Base-by-base conservation (phyloP, 768 basidiomycete species). In the Trametes maxima region DNA sequence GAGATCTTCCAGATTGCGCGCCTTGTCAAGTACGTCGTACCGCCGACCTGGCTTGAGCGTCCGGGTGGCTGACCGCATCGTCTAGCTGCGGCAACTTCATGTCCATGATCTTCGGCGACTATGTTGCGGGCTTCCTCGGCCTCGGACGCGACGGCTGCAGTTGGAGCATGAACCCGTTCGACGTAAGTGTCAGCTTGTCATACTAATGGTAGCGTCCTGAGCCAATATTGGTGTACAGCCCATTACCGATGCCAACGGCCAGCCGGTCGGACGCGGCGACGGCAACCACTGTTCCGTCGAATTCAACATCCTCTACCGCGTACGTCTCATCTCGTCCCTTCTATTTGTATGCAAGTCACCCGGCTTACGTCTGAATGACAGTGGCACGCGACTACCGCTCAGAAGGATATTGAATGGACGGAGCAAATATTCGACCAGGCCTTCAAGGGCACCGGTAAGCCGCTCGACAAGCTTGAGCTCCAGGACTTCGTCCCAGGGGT, bases 281-380 rank as follows among this genome's bases (percentile, higher is more conserved):
- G 92, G 92, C 51, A 93, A 93, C 67, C 85, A 83, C 39, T 83
- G 85, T 59, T 90, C 90, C 0, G 70, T 91, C 36, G 92, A 93
- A 73, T 92, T 93, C 77, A 92, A 80, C 67, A 65, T 82, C 22
- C 69, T 81, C 17, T 80, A 82, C 65, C 77, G 71, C 52, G 73
- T 72, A 69, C 68, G 73, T 60, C 51, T 1, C 10, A 40, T 22
- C 12, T 3, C n/a, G 14, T n/a, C 10, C 17, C 44, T 6, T 12
- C 37, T 22, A 12, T 10, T 21, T 17, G 13, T 35, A 40, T 46
- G 35, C 25, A 24, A 36, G 28, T 21, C 28, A 45, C 11, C 19
- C 16, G 65, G 64, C 52, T 60, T 67, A 63, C 22, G 63, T 28
- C 44, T 61, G 22, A 55, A 50, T 25, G n/a, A 4, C 70, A 76